A percentile compares a stretch with the other conserved stretches of the same genome.
Conservation (phyloP, 2,329 filamentous ascomycete species). For the Sphaerulina musiva region DNA sequence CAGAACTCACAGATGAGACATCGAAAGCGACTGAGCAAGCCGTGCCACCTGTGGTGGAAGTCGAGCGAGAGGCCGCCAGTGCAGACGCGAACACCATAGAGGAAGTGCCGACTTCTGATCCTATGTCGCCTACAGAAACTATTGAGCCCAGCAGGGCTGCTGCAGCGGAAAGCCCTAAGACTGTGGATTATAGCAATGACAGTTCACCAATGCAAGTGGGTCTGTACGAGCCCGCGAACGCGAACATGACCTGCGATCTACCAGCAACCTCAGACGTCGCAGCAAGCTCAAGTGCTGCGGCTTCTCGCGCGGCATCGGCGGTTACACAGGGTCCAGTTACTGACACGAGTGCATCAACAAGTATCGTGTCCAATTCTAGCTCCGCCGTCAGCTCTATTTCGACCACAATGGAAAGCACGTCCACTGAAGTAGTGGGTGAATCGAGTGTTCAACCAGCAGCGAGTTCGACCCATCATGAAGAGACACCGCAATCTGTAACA, state of each 20-base stretch:
- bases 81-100: neutral
- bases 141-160: neutral
- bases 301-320: neutral
- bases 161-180: neutral
- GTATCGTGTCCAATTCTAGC: neutral
- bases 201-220: conserved; percentile 10
- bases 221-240: conserved; percentile 14
- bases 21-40: conserved; percentile 9
- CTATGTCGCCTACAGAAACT: neutral
- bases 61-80: neutral
- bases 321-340: neutral
- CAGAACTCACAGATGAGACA: conserved; percentile 12
- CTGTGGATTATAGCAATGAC: conserved; percentile 5
- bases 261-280: neutral
- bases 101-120: neutral
- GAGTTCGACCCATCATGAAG: neutral
- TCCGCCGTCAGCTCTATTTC: neutral
- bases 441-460: neutral
- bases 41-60: conserved; percentile 8
- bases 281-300: neutral
- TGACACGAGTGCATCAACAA: neutral
- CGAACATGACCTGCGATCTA: conserved; percentile 16
- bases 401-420: neutral
- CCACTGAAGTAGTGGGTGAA: neutral
- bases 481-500: neutral